These are phyloP conservation scores for Adansonia grandidieri DNA, from an alignment of 441 rosid genomes.

Conservation along the genomic window DNA sequence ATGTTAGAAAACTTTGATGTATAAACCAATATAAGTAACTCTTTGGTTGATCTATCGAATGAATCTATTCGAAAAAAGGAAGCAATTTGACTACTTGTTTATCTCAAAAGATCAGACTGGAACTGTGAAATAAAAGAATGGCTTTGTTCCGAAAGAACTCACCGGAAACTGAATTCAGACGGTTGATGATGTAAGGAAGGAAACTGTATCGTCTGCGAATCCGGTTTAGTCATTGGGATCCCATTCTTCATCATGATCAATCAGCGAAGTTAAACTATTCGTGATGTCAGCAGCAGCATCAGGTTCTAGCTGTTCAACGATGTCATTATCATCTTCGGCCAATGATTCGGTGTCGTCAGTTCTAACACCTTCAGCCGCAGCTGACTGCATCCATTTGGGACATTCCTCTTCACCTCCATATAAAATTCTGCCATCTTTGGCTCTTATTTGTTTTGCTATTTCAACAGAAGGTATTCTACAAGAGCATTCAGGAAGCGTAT, in stretches of 20 bases:
- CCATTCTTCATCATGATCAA: constrained; percentile 87
- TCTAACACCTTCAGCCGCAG: constrained; percentile 43
- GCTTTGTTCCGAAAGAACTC: constrained; percentile 41
- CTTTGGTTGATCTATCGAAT: constrained; percentile 32
- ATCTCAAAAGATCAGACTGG: constrained; percentile 38
- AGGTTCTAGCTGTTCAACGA: constrained; percentile 58
- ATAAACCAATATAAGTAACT: constrained; percentile 37
- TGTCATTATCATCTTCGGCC: constrained; percentile 61
- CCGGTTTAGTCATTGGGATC: constrained; percentile 80
- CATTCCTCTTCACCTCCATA: constrained; percentile 90
- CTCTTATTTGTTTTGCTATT: constrained; percentile 39
- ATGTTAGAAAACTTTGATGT: constrained; percentile 23
- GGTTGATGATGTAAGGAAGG: constrained; percentile 22
- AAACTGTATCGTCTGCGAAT: constrained; percentile 27
- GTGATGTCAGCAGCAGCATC: constrained; percentile 50
- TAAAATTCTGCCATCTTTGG: constrained; percentile 57
- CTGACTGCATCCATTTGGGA: constrained; percentile 84
- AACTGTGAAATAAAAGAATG: constrained; percentile 38
- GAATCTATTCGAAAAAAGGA: constrained; percentile 42
- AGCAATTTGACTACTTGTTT: constrained; percentile 49
- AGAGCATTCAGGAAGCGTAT: constrained; percentile 96
- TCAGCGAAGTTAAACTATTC: constrained; percentile 46
- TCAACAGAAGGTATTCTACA: constrained; percentile 67
- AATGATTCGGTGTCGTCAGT: constrained; percentile 48
- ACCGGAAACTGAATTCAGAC: constrained; percentile 35